Percentiles rank a stretch among this genome's conserved stretches.
phyloP scores from a whole-genome alignment of 805 yeast genomes.

The Candida michaelii region DNA sequence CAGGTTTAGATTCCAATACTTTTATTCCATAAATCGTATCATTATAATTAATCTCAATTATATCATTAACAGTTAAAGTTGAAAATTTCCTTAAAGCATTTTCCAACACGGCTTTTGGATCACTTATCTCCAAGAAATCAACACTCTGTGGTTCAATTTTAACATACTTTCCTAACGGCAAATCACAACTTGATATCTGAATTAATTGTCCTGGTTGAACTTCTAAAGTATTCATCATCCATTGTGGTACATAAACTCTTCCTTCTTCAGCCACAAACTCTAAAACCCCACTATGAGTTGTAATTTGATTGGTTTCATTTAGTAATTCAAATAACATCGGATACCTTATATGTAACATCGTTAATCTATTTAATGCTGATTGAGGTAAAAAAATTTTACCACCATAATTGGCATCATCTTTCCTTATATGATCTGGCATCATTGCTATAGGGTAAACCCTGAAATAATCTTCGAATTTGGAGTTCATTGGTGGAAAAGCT shows the following conservation, averaged over 20 bases:
- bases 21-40: slow-evolving; percentile 74
- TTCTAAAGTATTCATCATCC: slow-evolving; percentile 86
- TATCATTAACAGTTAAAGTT: slow-evolving; percentile 79
- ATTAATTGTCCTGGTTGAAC: slow-evolving; percentile 79
- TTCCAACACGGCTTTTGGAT: slow-evolving; percentile 95
- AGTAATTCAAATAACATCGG: slow-evolving; percentile 90
- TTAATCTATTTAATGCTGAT: slow-evolving; percentile 81
- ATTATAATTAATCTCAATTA: slow-evolving; percentile 83
- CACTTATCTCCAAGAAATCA: slow-evolving; percentile 88
- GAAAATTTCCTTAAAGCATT: slow-evolving; percentile 88
- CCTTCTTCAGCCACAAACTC: slow-evolving; percentile 99
- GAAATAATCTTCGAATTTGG: slow-evolving; percentile 77
- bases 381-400: slow-evolving; percentile 96
- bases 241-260: slow-evolving; percentile 87
- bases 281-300: slow-evolving; percentile 89
- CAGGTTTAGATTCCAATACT: slow-evolving; percentile 86
- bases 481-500: slow-evolving; percentile 29
- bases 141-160: slow-evolving; percentile 94
- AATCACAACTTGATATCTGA: slow-evolving; percentile 70
- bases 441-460: slow-evolving; percentile 88
- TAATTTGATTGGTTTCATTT: slow-evolving; percentile 58
- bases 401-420: slow-evolving; percentile 84
- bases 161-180: slow-evolving; percentile 85
- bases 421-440: slow-evolving; percentile 76
- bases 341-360: slow-evolving; percentile 88